Evolutionary conservation across 1,139 yeast genomes (phyloP), one percentile per base, ranked within the genome.

Genomic region (Pichia sp.): DNA sequence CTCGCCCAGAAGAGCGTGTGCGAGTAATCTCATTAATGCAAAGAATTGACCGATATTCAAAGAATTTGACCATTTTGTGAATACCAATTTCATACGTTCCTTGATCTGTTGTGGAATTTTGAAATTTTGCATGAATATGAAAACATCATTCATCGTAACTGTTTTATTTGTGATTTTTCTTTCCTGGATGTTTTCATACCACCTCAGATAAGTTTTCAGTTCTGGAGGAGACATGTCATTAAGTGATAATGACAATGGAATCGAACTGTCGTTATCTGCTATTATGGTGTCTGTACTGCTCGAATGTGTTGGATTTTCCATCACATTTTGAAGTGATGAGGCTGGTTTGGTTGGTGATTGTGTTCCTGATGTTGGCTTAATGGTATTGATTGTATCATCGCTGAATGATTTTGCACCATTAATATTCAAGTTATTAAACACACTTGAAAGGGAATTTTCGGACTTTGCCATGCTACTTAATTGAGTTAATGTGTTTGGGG

Each of bases 31-130:
- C 46, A 85, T 63, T 38, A 84, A 70, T 1, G 93, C 93, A 66
- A 81, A 85, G 62, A 85, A 85, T 61, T 84, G 88, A 5, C 91
- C 91, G 50, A 84, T 78, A 57, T 83, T 83, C 47, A 85, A 69
- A 11, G 83, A 73, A 46, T 66, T 61, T 3, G 59, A 47, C 46
- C 53, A 51, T 36, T 57, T 56, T 45, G 77, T 75, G 58, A 84
- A 85, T 10, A 84, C 72, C 34, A 68, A 67, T 44, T 66, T 68
- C 44, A 84, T 69, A 46, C 75, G 63, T 10, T 71, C 73, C 56
- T 76, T 76, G 8, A 73, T 58, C 1, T 59, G 54, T 1, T 67
- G 67, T 1, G 78, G 60, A 17, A 85, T 68, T 51, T 72, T 75
- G 66, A 85, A 85, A 62, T 85, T 85, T 52, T 70, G 64, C 49